Evolutionary conservation across 2,329 filamentous ascomycete genomes (phyloP).

Genomic region (Fusarium foetens): DNA sequence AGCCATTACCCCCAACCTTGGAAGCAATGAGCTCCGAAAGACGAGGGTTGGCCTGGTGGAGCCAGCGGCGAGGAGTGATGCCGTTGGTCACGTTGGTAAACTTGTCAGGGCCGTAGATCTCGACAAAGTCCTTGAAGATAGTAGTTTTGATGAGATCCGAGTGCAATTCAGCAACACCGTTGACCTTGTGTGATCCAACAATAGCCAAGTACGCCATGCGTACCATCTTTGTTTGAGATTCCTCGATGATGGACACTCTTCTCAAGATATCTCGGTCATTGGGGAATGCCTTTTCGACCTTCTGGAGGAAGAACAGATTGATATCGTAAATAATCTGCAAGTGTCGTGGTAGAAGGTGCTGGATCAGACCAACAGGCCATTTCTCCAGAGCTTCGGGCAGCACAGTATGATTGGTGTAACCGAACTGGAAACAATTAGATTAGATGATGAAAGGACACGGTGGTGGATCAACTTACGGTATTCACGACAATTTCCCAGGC

Average conservation of each 20-base stretch:
- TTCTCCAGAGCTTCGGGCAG: slow-evolving; percentile 97
- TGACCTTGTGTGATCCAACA: slow-evolving; percentile 98
- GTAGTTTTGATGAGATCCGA: slow-evolving; percentile 98
- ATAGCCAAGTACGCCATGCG: slow-evolving; percentile 96
- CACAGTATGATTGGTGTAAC: slow-evolving; percentile 99
- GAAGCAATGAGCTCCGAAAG: slow-evolving; percentile 91
- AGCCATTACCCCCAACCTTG: slow-evolving; percentile 84
- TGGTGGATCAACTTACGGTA: slow-evolving; percentile 60
- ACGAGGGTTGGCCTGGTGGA: slow-evolving; percentile 95
- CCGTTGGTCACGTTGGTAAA: slow-evolving; percentile 99
- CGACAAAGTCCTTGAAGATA: slow-evolving; percentile 99
- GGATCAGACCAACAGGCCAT: slow-evolving; percentile 93
- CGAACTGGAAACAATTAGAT: slow-evolving; percentile 66
- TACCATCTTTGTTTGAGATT: slow-evolving; percentile 96
- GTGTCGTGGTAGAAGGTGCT: slow-evolving; percentile 92
- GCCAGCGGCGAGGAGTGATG: slow-evolving; percentile 94
- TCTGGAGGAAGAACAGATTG: slow-evolving; percentile 92
- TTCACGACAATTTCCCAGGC: slow-evolving; percentile 84
- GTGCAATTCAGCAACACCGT: slow-evolving; percentile 96
- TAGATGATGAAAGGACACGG: not conserved
- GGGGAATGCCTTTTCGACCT: slow-evolving; percentile 89
- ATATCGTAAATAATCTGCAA: slow-evolving; percentile 98
- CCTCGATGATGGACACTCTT: slow-evolving; percentile 96
- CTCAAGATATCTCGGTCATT: slow-evolving; percentile 85
- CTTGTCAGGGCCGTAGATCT: slow-evolving; percentile 94